Percentiles rank a stretch among this genome's conserved stretches.
Evolutionary conservation across 2,329 filamentous ascomycete genomes (phyloP).

Genomic region (Stagonosporopsis rhizophila): DNA sequence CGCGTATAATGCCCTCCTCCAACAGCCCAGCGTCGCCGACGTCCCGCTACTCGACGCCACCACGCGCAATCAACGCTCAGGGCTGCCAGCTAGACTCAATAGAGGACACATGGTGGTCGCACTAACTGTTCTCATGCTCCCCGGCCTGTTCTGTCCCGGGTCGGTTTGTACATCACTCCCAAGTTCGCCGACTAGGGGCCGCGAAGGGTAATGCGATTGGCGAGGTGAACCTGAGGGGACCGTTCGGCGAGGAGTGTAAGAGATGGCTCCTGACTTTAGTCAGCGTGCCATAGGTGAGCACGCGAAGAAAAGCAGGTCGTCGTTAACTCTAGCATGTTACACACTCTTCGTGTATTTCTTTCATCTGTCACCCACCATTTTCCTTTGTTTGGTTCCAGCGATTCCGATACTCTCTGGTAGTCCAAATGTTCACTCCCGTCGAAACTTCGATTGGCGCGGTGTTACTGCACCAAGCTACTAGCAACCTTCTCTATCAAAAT

Average conservation of each 20-base stretch:
- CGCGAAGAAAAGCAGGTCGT: neutral
- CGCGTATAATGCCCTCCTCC: neutral
- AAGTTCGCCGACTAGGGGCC: constrained; percentile 30
- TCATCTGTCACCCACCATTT: neutral
- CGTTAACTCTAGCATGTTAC: neutral
- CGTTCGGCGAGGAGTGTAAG: constrained; percentile 11
- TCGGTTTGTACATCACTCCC: constrained; percentile 17
- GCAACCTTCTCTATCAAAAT: constrained; percentile 59
- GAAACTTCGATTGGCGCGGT: constrained; percentile 60
- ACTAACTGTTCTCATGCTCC: constrained; percentile 14
- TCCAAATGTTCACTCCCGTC: constrained; percentile 61
- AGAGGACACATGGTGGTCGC: constrained; percentile 14
- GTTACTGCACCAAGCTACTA: constrained; percentile 59
- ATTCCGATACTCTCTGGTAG: neutral
- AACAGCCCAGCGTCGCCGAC: constrained; percentile 9
- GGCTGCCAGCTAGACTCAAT: constrained; percentile 21
- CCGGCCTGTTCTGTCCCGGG: constrained; percentile 12
- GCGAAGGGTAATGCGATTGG: constrained; percentile 22
- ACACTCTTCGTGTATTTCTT: neutral
- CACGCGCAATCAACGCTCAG: constrained; percentile 25
- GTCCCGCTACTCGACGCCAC: constrained; percentile 19
- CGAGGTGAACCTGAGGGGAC: neutral
- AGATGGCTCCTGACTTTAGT: constrained; percentile 2
- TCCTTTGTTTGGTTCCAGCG: neutral
- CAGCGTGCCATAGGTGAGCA: neutral